phyloP scores from a whole-genome alignment of 208 protist genomes.

The Trichomonas tenax region DNA sequence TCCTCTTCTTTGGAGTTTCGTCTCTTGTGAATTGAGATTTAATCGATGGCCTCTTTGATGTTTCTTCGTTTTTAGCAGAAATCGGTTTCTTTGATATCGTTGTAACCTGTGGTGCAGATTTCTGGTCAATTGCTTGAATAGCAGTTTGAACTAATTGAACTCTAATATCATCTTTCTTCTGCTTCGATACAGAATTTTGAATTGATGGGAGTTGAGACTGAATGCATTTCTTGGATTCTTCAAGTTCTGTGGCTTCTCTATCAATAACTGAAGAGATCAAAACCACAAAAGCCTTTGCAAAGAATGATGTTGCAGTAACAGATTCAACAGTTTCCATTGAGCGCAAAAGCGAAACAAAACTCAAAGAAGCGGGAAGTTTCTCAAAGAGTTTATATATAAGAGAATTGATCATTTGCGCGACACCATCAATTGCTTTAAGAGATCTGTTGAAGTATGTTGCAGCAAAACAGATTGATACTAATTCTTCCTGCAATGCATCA shows the following conservation, averaged over 20 bases:
- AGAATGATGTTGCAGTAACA: neutral
- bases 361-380: neutral
- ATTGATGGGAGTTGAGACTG: neutral
- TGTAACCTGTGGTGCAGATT: neutral
- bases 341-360: neutral
- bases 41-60: neutral
- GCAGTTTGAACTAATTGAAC: neutral
- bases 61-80: neutral
- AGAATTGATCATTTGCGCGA: neutral
- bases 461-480: neutral
- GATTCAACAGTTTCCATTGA: neutral
- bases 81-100: neutral
- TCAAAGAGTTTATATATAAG: neutral
- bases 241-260: neutral
- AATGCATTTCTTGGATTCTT: neutral
- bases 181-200: neutral
- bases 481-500: neutral
- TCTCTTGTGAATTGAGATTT: neutral
- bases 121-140: neutral
- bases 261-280: neutral
- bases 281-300: neutral
- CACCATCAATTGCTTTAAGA: neutral
- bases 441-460: neutral
- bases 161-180: neutral
- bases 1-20: neutral